These are phyloP conservation scores for Lentinula raphanica DNA, from an alignment of 768 basidiomycete species.

Conservation along the genomic window DNA sequence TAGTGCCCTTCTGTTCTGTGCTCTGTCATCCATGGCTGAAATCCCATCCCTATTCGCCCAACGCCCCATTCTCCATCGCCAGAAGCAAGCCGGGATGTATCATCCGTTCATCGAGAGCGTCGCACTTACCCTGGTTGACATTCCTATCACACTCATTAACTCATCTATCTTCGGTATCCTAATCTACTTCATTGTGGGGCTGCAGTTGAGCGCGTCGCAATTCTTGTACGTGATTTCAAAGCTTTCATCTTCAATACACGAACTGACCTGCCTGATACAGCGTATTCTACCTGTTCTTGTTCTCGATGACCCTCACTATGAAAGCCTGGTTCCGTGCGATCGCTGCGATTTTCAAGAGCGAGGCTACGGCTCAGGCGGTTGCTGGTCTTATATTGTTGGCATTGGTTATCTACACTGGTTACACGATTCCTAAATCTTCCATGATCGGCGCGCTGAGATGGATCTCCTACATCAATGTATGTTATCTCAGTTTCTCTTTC, in stretches of 20 bases:
- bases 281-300: slow-evolving; percentile 54
- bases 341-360: slow-evolving; percentile 53
- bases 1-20: slow-evolving; percentile 56
- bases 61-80: slow-evolving; percentile 55
- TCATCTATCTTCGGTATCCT: slow-evolving; percentile 41
- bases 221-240: slow-evolving; percentile 51
- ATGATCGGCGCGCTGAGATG: slow-evolving; percentile 70
- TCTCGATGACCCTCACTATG: slow-evolving; percentile 57
- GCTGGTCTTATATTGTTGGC: slow-evolving; percentile 40
- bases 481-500: slow-evolving; percentile 10
- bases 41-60: slow-evolving; percentile 52
- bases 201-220: slow-evolving; percentile 50
- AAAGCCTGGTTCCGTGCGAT: slow-evolving; percentile 71
- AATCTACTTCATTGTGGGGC: slow-evolving; percentile 57
- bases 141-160: slow-evolving; percentile 50
- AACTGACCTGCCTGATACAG: slow-evolving; percentile 24
- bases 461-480: slow-evolving; percentile 60
- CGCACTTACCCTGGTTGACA: slow-evolving; percentile 55
- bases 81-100: slow-evolving; percentile 58
- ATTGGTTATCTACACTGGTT: slow-evolving; percentile 54
- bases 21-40: slow-evolving; percentile 57
- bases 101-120: slow-evolving; percentile 50
- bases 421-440: slow-evolving; percentile 51
- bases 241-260: neutral
- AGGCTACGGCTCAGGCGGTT: slow-evolving; percentile 59